A percentile compares a stretch with the other conserved stretches of the same genome.
phyloP scores from a whole-genome alignment of 225 moss, liverwort and hornwort species.

The Anthoceros angustus region DNA sequence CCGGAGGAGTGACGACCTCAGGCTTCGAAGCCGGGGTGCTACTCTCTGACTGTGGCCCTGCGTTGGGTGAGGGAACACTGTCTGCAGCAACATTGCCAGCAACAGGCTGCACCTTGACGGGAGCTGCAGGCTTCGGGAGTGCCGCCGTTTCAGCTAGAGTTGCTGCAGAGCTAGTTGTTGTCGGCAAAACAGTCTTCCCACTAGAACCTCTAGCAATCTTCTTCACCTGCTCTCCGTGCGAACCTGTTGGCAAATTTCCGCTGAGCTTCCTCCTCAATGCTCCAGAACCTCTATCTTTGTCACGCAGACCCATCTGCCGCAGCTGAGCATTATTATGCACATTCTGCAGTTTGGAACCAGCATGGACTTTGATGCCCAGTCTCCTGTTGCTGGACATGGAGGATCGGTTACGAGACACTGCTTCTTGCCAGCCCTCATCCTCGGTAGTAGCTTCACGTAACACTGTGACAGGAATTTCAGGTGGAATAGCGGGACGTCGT shows the following conservation, averaged over 20 bases:
- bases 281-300: neutral
- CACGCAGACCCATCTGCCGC: neutral
- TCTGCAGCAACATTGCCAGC: neutral
- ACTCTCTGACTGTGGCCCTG: neutral
- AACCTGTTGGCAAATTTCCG: neutral
- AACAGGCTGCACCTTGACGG: neutral
- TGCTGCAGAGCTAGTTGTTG: neutral
- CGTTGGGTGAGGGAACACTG: neutral
- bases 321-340: neutral
- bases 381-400: conserved; percentile 28
- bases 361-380: conserved; percentile 15
- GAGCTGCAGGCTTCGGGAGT: neutral
- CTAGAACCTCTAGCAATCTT: neutral
- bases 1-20: neutral
- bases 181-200: neutral
- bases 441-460: conserved; percentile 13
- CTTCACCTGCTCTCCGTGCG: neutral
- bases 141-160: neutral
- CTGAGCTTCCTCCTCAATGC: neutral
- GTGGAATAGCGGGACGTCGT: conserved; percentile 10
- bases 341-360: neutral
- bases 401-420: conserved; percentile 28
- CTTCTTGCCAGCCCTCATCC: conserved; percentile 60
- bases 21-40: neutral
- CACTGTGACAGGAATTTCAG: conserved; percentile 11